A percentile compares a stretch with the other conserved stretches of the same genome.
These are phyloP conservation scores for Knoxdaviesia capensis DNA, from an alignment of 2,329 filamentous ascomycete species.

Conservation along the genomic window DNA sequence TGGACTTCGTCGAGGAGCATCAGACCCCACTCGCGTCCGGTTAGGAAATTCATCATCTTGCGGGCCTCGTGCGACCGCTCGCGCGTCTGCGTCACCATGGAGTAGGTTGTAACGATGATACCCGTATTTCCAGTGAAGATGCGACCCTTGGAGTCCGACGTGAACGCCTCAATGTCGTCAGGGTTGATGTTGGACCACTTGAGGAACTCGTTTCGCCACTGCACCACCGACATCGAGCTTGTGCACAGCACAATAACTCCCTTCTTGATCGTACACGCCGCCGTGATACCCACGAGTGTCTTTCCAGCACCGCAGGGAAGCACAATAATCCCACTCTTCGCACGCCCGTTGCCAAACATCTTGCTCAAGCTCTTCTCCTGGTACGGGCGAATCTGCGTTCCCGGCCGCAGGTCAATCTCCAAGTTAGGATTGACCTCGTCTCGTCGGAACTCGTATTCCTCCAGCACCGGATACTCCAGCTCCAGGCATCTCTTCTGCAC, in stretches of 20 bases:
- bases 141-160: conserved; percentile 71
- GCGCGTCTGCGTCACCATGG: conserved; percentile 89
- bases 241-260: conserved; percentile 89
- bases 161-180: conserved; percentile 86
- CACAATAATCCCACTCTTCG: conserved; percentile 94
- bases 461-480: conserved; percentile 69
- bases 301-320: conserved; percentile 92
- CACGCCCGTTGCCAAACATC: conserved; percentile 97
- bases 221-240: conserved; percentile 91
- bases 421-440: conserved; percentile 77
- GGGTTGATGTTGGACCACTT: conserved; percentile 96
- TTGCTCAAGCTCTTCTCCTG: conserved; percentile 96
- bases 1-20: conserved; percentile 97
- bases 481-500: conserved; percentile 82
- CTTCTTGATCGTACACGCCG: conserved; percentile 94
- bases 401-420: conserved; percentile 80
- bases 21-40: conserved; percentile 79
- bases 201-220: conserved; percentile 91
- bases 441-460: conserved; percentile 94
- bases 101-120: conserved; percentile 94
- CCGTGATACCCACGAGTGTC: conserved; percentile 93
- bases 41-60: conserved; percentile 95
- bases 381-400: conserved; percentile 79
- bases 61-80: conserved; percentile 80
- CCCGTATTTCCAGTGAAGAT: conserved; percentile 75